Evolutionary conservation across 2,329 filamentous ascomycete species (phyloP), one percentile per base, ranked within the genome.

Genomic region (Clarireedia hainanense): DNA sequence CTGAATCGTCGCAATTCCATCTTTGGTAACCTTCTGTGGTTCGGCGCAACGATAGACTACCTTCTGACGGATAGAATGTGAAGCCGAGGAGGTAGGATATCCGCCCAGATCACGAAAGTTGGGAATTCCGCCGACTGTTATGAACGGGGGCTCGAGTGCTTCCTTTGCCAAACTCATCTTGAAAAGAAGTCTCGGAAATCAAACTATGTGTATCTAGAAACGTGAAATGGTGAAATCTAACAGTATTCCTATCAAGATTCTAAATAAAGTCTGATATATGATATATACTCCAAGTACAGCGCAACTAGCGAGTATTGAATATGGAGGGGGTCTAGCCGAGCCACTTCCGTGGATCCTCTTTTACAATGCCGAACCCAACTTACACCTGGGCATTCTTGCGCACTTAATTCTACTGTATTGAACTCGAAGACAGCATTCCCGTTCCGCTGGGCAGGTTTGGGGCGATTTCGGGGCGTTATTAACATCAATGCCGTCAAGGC

Each of bases 41-140:
- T 89, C 85, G 2, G 84, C 87, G 49, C 83, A 83, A 56, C 89
- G 84, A 71, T 81, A 91, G 56, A 87, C 72, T 30, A 83, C 65
- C 34, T 76, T 75, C 23, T 72, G 72, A 26, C 78, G 76, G 58
- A 88, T 67, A 52, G 69, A 71, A 66, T 69, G 72, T n/a, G 47
- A 51, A 55, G 68, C 64, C 12, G 64, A 56, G 4, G 60, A 63
- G 26, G 68, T 56, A 47, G 76, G 72, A 60, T 84, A 81, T 46
- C 82, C 82, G 60, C 84, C 84, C 26, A 86, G 72, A 66, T 88
- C 84, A 54, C 86, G 79, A 67, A 89, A 84, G 71, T 90, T 89
- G 59, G 74, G 75, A 37, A 89, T 75, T 20, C 84, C 84, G 2
- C 76, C 71, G 36, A 86, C 72, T 52, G 66, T 55, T 56, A 76